phyloP scores from a whole-genome alignment of 2,329 filamentous ascomycete species.

The Fusarium clavum region DNA sequence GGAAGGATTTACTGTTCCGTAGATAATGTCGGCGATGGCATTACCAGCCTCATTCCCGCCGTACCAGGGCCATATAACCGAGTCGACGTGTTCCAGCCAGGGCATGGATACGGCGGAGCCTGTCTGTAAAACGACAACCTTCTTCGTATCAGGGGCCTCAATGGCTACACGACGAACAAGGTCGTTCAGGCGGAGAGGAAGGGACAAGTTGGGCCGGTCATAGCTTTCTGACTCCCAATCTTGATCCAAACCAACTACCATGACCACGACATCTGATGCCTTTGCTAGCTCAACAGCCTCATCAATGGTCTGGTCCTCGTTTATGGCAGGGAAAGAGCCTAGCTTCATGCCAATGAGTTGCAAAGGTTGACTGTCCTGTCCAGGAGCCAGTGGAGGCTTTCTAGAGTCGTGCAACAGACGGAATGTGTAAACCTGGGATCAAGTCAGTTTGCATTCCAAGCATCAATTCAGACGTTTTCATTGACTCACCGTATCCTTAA shows the following conservation, averaged over 20 bases:
- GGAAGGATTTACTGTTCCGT: background rate
- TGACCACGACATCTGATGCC: background rate
- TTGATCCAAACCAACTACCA: background rate
- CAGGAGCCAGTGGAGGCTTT: slow-evolving; percentile 2
- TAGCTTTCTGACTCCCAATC: background rate
- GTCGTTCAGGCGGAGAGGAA: background rate
- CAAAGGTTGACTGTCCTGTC: background rate
- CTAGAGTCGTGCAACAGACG: slow-evolving; percentile 4
- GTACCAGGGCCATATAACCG: background rate
- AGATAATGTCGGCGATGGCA: background rate
- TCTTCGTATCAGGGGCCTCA: background rate
- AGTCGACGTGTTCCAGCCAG: background rate
- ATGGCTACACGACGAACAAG: background rate
- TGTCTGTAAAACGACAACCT: background rate
- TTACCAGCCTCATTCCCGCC: background rate
- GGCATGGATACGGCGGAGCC: background rate
- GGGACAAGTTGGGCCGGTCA: background rate
- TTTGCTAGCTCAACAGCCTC: background rate
- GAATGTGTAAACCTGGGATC: slow-evolving; percentile 2
- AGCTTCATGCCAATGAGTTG: slow-evolving; percentile 2
- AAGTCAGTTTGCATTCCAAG: background rate
- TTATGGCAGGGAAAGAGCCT: background rate
- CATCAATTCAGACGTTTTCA: too few species aligned
- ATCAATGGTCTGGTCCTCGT: background rate
- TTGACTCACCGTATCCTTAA: background rate